Evolutionary conservation across 2,329 filamentous ascomycete species (phyloP), one percentile per base, ranked within the genome.

Genomic region (Pseudogymnoascus sp.): DNA sequence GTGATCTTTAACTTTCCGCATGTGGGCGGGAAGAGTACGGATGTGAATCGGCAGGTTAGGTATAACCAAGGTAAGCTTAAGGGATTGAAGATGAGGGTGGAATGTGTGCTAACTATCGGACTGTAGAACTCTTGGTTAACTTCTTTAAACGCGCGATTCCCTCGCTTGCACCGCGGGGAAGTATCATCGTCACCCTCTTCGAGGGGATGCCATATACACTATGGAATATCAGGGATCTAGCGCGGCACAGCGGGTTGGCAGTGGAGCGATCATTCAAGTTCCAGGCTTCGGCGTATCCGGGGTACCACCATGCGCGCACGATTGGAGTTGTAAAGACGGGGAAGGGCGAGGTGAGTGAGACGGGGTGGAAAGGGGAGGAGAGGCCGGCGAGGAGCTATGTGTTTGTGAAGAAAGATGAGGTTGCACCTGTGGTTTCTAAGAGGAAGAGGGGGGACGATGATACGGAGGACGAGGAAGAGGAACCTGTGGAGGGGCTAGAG

Each of bases 1-100:
- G 87, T 97, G 64, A 80, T 93, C 66, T 99, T 97, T 83, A 96
- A 97, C 79, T 99, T 99, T 74, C 94, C 94, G 36, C 94, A 99
- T 76, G 89, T 95, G 3, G 94, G 94, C 65, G 94, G 94, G 50
- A 87, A 95, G 69, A 89, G 85, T 66, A 97, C 88, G 67, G 92
- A 97, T 76, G 88, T 97, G 61, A 97, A 97, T 77, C 82, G 94
- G 36, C 94, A 99, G 75, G 91, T 97, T 12, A 86, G 94, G 61
- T 85, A 90, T 73, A 97, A 99, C 76, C 92, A 96, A 75, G 75
- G 73, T 74, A 64, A 25, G 61, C 61, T 6, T 38, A 8, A 38
- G 15, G 11, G 28, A 2, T 1, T 37, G 12, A 25, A 18, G 8
- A 15, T 28, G 43, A 12, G n/a, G 7, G n/a, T 50, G 14, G 25